These are phyloP conservation scores for Exophiala spinifera DNA, from an alignment of 2,329 filamentous ascomycete species.

Conservation along the genomic window DNA sequence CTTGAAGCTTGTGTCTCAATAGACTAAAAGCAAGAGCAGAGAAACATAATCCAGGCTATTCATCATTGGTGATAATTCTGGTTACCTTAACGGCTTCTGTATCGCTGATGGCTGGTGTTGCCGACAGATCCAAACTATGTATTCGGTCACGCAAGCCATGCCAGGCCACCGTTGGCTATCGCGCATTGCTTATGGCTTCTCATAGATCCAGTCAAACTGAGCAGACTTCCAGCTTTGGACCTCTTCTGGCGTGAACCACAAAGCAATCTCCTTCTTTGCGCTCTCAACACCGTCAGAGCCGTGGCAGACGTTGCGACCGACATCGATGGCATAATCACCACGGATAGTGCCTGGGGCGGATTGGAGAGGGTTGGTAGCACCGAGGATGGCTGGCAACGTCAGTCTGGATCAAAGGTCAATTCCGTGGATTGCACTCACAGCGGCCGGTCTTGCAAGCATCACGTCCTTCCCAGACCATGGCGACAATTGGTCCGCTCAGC, in stretches of 20 bases:
- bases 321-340: constrained; percentile 83
- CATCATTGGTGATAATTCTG: constrained; percentile 3
- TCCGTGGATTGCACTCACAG: constrained; percentile 51
- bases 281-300: constrained; percentile 98
- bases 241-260: constrained; percentile 95
- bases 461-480: constrained; percentile 99
- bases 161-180: neutral
- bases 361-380: constrained; percentile 96
- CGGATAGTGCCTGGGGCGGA: constrained; percentile 97
- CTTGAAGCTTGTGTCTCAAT: neutral
- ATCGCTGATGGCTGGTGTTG: neutral
- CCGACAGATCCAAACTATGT: neutral
- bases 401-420: constrained; percentile 4
- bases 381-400: constrained; percentile 68
- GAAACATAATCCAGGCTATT: neutral
- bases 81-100: constrained; percentile 6
- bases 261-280: constrained; percentile 98
- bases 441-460: constrained; percentile 99
- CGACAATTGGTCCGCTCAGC: constrained; percentile 91
- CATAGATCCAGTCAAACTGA: constrained; percentile 93
- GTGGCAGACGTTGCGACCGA: constrained; percentile 99
- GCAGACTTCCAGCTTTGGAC: constrained; percentile 79
- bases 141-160: neutral
- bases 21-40: neutral
- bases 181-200: constrained; percentile 61